phyloP scores from a whole-genome alignment of 2,329 filamentous ascomycete genomes.

The Zymoseptoria crescenta region DNA sequence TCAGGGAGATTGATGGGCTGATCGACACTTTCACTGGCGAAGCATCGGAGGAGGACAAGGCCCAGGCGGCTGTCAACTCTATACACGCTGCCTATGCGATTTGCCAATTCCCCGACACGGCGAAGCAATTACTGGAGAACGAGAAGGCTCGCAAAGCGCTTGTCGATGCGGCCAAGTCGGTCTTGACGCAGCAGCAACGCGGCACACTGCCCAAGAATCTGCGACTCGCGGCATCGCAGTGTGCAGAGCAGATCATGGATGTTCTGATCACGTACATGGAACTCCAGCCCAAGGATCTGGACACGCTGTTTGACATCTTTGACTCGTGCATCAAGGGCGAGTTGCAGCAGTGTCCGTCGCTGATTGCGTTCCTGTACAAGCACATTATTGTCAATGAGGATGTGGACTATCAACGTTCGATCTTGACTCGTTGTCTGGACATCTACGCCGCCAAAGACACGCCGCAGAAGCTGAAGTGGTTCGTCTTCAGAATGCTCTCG shows the following conservation, averaged over 20 bases:
- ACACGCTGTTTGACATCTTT: slow-evolving; percentile 76
- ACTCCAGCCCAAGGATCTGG: slow-evolving; percentile 54
- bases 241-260: slow-evolving; percentile 76
- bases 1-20: slow-evolving; percentile 64
- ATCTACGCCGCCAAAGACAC: slow-evolving; percentile 71
- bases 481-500: slow-evolving; percentile 81
- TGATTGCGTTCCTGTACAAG: slow-evolving; percentile 77
- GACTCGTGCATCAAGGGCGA: slow-evolving; percentile 78
- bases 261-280: slow-evolving; percentile 76
- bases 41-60: slow-evolving; percentile 52
- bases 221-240: slow-evolving; percentile 79
- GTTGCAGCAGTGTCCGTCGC: slow-evolving; percentile 64
- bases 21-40: slow-evolving; percentile 49
- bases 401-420: slow-evolving; percentile 74
- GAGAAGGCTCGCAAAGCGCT: slow-evolving; percentile 52
- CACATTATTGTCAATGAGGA: slow-evolving; percentile 77
- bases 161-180: slow-evolving; percentile 61
- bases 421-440: slow-evolving; percentile 80
- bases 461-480: slow-evolving; percentile 86
- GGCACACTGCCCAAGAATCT: slow-evolving; percentile 63
- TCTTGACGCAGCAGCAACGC: slow-evolving; percentile 65
- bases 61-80: slow-evolving; percentile 75
- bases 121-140: slow-evolving; percentile 56
- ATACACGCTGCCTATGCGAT: slow-evolving; percentile 80
- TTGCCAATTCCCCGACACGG: slow-evolving; percentile 56